Percentiles rank a stretch among this genome's conserved stretches.
These are phyloP conservation scores for Nakaseomyces glabratus DNA, from an alignment of 1,139 yeast genomes.

Conservation along the genomic window DNA sequence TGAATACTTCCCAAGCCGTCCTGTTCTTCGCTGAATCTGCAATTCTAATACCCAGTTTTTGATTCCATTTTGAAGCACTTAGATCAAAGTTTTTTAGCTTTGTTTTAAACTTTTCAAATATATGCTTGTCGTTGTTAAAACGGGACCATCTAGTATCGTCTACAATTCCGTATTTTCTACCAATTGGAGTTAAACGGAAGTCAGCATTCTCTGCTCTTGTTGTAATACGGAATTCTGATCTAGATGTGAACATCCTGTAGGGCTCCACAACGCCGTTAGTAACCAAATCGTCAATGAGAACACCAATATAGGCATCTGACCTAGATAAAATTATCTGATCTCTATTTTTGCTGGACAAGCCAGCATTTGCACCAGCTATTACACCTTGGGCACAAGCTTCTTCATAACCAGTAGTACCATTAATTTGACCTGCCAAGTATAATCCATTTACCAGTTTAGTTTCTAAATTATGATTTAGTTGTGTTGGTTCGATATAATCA, in stretches of 20 bases:
- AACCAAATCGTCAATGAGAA: slow-evolving; percentile 83
- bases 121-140: slow-evolving; percentile 39
- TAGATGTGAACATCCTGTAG: slow-evolving; percentile 93
- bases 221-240: slow-evolving; percentile 86
- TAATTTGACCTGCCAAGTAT: slow-evolving; percentile 91
- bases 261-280: slow-evolving; percentile 98
- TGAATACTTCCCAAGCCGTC: slow-evolving; percentile 47
- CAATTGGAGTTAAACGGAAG: slow-evolving; percentile 62
- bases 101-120: slow-evolving; percentile 39
- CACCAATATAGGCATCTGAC: slow-evolving; percentile 86
- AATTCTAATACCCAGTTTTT: slow-evolving; percentile 32
- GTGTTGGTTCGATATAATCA: slow-evolving; percentile 92
- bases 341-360: slow-evolving; percentile 34
- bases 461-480: slow-evolving; percentile 66
- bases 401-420: slow-evolving; percentile 98
- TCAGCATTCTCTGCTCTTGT: slow-evolving; percentile 95
- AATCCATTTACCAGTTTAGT: slow-evolving; percentile 73
- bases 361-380: slow-evolving; percentile 90
- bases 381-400: slow-evolving; percentile 98
- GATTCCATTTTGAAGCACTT: slow-evolving; percentile 57
- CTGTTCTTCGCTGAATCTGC: slow-evolving; percentile 40
- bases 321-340: slow-evolving; percentile 50
- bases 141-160: slow-evolving; percentile 48
- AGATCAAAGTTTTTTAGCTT: slow-evolving; percentile 40
- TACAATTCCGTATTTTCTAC: slow-evolving; percentile 61